A percentile compares a stretch with the other conserved stretches of the same genome.
Conservation (phyloP, 352 stramenopile species). For the Blastocystis sp. region DNA sequence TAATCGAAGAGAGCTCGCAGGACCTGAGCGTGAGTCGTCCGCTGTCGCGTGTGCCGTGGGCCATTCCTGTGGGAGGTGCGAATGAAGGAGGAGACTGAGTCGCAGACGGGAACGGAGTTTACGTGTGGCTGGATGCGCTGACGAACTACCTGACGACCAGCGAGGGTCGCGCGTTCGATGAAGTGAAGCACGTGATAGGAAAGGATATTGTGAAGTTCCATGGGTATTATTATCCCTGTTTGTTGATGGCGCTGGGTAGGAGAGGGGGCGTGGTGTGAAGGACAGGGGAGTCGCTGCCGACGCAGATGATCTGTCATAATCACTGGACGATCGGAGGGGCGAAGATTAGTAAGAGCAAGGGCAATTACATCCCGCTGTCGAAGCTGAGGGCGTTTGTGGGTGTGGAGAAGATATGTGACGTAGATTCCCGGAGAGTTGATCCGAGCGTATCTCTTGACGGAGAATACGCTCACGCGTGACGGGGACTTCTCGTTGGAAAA, state of each 20-base stretch:
- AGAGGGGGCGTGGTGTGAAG: neutral
- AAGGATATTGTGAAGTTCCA: constrained; percentile 98
- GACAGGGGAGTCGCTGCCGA: constrained; percentile 78
- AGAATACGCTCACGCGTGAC: constrained; percentile 72
- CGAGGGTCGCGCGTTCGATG: neutral
- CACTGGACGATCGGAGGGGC: constrained; percentile 94
- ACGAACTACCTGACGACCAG: constrained; percentile 88
- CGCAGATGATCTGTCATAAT: constrained; percentile 86
- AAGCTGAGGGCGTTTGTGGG: constrained; percentile 73
- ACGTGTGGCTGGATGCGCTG: constrained; percentile 98
- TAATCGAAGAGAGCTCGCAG: constrained; percentile 74
- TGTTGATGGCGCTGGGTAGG: constrained; percentile 35
- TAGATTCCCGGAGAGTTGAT: constrained; percentile 73
- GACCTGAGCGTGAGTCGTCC: constrained; percentile 91
- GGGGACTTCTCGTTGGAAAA: constrained; percentile 76
- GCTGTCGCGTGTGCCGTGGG: constrained; percentile 85
- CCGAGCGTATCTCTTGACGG: constrained; percentile 76
- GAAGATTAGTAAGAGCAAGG: constrained; percentile 97
- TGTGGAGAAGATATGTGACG: constrained; percentile 59
- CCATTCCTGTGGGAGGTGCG: constrained; percentile 72
- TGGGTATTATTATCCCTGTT: constrained; percentile 53
- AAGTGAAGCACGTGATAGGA: constrained; percentile 71
- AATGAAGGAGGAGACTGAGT: neutral
- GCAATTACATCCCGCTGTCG: constrained; percentile 91
- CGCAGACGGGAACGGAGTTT: constrained; percentile 86